These are phyloP conservation scores for Anethum foeniculum DNA, from an alignment of 140 eudicot genomes.

Conservation along the genomic window DNA sequence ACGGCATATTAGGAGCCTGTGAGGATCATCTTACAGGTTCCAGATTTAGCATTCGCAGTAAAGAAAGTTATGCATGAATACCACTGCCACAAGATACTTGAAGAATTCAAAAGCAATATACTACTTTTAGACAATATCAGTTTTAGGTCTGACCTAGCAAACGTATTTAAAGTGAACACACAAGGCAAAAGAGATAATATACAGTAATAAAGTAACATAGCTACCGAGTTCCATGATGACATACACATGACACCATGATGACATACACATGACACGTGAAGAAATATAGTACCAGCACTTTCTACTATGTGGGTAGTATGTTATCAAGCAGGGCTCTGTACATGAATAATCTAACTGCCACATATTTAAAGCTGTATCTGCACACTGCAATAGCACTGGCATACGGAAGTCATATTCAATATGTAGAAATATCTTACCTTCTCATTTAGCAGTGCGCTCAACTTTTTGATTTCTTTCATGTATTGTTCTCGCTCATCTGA, in stretches of 20 bases:
- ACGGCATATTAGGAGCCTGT: background rate
- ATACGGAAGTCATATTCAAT: background rate
- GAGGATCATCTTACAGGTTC: background rate
- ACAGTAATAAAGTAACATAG: background rate
- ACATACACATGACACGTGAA: background rate
- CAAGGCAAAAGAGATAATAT: background rate
- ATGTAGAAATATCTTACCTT: conserved; percentile 39
- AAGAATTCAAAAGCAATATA: background rate
- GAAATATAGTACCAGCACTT: background rate
- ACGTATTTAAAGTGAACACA: background rate
- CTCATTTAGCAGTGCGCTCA: conserved; percentile 70
- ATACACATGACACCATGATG: background rate
- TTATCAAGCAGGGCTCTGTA: background rate
- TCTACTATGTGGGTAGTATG: background rate
- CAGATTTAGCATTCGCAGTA: background rate
- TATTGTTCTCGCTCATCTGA: conserved; percentile 73
- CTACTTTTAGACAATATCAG: background rate
- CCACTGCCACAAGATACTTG: background rate
- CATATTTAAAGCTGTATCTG: background rate
- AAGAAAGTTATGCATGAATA: background rate
- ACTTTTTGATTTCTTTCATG: conserved; percentile 73
- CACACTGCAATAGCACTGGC: background rate
- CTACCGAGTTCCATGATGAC: background rate
- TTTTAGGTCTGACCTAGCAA: background rate
- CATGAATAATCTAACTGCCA: background rate